Base-by-base conservation (phyloP, 2,329 filamentous ascomycete species). In the Blastomyces gilchristii region DNA sequence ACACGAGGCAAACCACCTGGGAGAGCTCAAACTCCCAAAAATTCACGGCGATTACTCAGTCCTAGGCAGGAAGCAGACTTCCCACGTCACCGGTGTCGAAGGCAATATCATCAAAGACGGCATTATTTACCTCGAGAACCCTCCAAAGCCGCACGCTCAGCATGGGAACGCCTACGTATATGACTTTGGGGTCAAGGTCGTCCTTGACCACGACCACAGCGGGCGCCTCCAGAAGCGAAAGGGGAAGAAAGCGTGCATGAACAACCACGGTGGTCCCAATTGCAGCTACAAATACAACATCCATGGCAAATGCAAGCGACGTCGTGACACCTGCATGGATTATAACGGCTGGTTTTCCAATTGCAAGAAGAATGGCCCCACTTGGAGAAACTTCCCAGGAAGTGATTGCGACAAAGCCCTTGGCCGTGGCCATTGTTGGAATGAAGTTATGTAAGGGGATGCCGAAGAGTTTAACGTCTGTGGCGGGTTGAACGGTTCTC, bases 81-180 rank as follows among this genome's bases (percentile, higher is more conserved):
- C 37, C 28, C 43, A 57, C 16, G 34, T 62, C 61, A 58, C 61
- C n/a, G 61, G 61, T 18, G 61, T 58, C 43, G 47, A 58, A 54
- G 61, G 61, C 41, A 62, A 62, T 54, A 62, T 58, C 22, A 62
- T 62, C 53, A 62, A 62, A 58, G 53, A 62, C n/a, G 61, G 61
- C 16, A 52, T 62, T 39, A 62, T 62, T 49, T 62, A 62, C 31
- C 61, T 62, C 41, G 54, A 58, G 31, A 39, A 45, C 12, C 34
- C 61, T 4, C 50, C 53, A 14, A 50, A 25, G 52, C 61, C 61
- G 43, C 43, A 58, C 16, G 50, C 50, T 14, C 37, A 50, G 25
- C 50, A 62, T 25, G 60, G 49, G 28, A 53, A 62, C 25, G 18
- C 53, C 41, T 62, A 34, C 25, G 61, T 62, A 39, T 62, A 62